Conservation (phyloP, 805 yeast species). For the Barnettozyma salicaria region DNA sequence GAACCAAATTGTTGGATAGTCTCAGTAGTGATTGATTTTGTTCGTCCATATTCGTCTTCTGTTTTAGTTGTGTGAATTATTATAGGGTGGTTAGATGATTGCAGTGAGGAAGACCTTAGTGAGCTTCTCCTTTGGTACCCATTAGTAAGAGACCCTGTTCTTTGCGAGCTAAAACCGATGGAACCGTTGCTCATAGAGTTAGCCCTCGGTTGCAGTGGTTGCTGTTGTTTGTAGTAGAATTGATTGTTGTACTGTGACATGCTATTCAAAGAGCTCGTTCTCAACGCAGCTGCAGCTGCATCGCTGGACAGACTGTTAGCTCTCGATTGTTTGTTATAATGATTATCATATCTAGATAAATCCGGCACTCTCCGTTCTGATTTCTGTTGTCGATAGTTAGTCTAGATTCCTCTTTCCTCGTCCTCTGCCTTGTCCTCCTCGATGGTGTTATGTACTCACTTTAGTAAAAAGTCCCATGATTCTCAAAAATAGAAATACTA, state of each 20-base stretch:
- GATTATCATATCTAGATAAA: conserved; percentile 5
- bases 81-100: conserved; percentile 16
- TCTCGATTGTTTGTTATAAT: conserved; percentile 9
- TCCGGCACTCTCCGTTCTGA: conserved; percentile 7
- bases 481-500: no score
- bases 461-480: no score
- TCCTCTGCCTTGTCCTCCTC: no score
- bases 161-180: neutral
- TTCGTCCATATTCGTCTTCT: conserved; percentile 44
- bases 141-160: conserved; percentile 2
- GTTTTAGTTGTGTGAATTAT: conserved; percentile 47
- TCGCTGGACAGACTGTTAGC: conserved; percentile 7
- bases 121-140: conserved; percentile 4
- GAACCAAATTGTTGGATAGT: conserved; percentile 46
- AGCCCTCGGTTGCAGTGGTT: neutral
- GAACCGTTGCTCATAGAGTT: conserved; percentile 2
- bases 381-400: conserved; percentile 6
- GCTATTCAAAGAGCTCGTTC: conserved; percentile 6
- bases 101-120: conserved; percentile 9
- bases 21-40: conserved; percentile 49
- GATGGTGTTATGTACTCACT: no score
- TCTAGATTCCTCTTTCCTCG: no score
- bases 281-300: conserved; percentile 11
- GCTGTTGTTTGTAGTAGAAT: conserved; percentile 1
- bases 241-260: conserved; percentile 1